These are phyloP conservation scores for Monascus ruber DNA, from an alignment of 2,329 filamentous ascomycete genomes.

Conservation along the genomic window DNA sequence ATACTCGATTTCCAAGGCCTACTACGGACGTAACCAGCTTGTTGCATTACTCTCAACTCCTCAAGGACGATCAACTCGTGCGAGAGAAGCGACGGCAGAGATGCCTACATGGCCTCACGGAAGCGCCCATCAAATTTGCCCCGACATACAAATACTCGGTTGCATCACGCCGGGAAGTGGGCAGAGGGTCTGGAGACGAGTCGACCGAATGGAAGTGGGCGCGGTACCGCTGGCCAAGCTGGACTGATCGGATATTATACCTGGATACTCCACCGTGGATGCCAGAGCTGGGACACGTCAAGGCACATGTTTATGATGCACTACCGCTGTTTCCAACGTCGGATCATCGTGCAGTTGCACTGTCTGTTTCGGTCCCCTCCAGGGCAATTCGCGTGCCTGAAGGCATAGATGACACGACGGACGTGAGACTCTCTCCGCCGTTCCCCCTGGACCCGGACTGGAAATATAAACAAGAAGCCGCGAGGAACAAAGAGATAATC, in stretches of 20 bases:
- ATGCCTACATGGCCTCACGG: slow-evolving; percentile 66
- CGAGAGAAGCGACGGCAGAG: slow-evolving; percentile 57
- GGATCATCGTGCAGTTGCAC: slow-evolving; percentile 75
- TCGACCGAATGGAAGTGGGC: slow-evolving; percentile 59
- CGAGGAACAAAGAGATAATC: slow-evolving; percentile 47
- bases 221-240: slow-evolving; percentile 72
- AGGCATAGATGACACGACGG: slow-evolving; percentile 16
- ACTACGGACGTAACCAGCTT: slow-evolving; percentile 39
- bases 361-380: slow-evolving; percentile 58
- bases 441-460: slow-evolving; percentile 49
- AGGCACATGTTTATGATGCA: slow-evolving; percentile 54
- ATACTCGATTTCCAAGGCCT: slow-evolving; percentile 51
- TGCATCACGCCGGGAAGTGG: slow-evolving; percentile 29
- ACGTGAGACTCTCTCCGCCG: slow-evolving; percentile 38
- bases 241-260: slow-evolving; percentile 87
- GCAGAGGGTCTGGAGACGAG: slow-evolving; percentile 12
- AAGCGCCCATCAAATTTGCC: slow-evolving; percentile 65
- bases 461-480: slow-evolving; percentile 41
- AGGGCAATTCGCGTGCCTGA: slow-evolving; percentile 24
- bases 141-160: slow-evolving; percentile 85
- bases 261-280: slow-evolving; percentile 50
- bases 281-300: slow-evolving; percentile 31
- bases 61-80: slow-evolving; percentile 67
- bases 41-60: slow-evolving; percentile 54
- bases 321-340: slow-evolving; percentile 71